phyloP scores from a whole-genome alignment of 805 yeast species.

The Huiozyma naganishii region DNA sequence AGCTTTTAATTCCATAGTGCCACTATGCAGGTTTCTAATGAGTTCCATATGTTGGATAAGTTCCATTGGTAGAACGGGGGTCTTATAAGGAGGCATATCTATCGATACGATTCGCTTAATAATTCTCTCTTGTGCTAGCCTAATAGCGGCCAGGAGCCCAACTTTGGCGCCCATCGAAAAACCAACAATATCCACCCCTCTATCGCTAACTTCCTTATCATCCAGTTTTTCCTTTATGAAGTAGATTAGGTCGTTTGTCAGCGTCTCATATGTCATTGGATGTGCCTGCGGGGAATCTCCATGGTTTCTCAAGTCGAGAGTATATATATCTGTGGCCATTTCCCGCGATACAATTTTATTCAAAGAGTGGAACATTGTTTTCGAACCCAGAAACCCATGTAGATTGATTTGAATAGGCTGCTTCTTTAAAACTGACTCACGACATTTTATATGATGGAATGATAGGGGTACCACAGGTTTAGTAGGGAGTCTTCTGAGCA shows the following conservation, averaged over 20 bases:
- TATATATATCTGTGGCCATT: slow-evolving; percentile 29
- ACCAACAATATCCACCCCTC: slow-evolving; percentile 33
- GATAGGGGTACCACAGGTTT: slow-evolving; percentile 17
- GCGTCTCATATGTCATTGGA: slow-evolving; percentile 35
- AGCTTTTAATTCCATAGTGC: slow-evolving; percentile 12
- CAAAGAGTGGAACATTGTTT: slow-evolving; percentile 32
- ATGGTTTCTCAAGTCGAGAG: slow-evolving; percentile 46
- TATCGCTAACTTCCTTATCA: slow-evolving; percentile 1
- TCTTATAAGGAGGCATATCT: slow-evolving; percentile 25
- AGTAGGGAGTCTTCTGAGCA: slow-evolving; percentile 5
- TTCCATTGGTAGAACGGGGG: slow-evolving; percentile 13
- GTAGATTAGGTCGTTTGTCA: slow-evolving; percentile 34
- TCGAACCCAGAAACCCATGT: slow-evolving; percentile 48
- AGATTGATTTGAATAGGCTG: slow-evolving; percentile 33
- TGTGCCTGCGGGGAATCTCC: slow-evolving; percentile 37
- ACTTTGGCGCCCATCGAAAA: slow-evolving; percentile 57
- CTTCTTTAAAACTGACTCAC: neutral
- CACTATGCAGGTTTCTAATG: slow-evolving; percentile 13
- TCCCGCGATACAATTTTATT: slow-evolving; percentile 28
- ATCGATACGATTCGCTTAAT: slow-evolving; percentile 33
- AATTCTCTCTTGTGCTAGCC: neutral
- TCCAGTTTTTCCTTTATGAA: slow-evolving; percentile 25
- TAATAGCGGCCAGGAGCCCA: slow-evolving; percentile 36
- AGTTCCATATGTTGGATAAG: slow-evolving; percentile 13
- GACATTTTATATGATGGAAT: slow-evolving; percentile 7